Evolutionary conservation across 208 protist species (phyloP), one percentile per base, ranked within the genome.

Genomic region (Spongospora subterranea): DNA sequence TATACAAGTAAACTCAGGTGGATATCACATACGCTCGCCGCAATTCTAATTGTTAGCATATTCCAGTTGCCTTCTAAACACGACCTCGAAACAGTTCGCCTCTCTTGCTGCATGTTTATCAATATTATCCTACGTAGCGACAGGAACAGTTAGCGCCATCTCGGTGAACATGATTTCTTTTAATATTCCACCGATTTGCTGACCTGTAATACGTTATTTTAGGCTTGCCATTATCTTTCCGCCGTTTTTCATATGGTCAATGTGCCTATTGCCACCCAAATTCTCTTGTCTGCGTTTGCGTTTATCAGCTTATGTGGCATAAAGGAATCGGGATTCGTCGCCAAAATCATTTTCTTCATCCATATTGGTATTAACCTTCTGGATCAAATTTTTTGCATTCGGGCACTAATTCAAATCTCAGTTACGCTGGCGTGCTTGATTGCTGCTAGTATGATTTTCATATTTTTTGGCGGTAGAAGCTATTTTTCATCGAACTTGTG

Each of bases 91-190:
- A 35, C 71, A 39, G 40, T 13, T 82, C 35, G 71, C 71, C 6
- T 82, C 71, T 40, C 35, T 82, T 40, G 71, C 71, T 20, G 71
- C 71, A 6, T 82, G 71, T n/a, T 35, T 82, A 35, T 45, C 71
- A 20, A 82, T 82, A 82, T 35, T 82, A 43, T 82, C 71, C 6
- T 82, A 82, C 71, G 71, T 82, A 6, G 71, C 71, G 6, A 82
- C 71, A 6, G 71, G 35, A 45, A 82, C 71, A 20, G 71, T 82
- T n/a, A 82, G 71, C 71, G 71, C 71, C 13, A 35, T 45, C n/a
- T 45, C 71, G n/a, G 71, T 82, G 6, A n/a, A n/a, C 50, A 24
- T 60, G 50, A 60, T 60, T 60, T 60, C 13, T 60, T 60, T 60
- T n/a, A n/a, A n/a, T n/a, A 24, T 24, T 6, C 50, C 50, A 60